A percentile compares a stretch with the other conserved stretches of the same genome.
phyloP scores from a whole-genome alignment of 2,329 filamentous ascomycete genomes.

The Cladosporium sp. region DNA sequence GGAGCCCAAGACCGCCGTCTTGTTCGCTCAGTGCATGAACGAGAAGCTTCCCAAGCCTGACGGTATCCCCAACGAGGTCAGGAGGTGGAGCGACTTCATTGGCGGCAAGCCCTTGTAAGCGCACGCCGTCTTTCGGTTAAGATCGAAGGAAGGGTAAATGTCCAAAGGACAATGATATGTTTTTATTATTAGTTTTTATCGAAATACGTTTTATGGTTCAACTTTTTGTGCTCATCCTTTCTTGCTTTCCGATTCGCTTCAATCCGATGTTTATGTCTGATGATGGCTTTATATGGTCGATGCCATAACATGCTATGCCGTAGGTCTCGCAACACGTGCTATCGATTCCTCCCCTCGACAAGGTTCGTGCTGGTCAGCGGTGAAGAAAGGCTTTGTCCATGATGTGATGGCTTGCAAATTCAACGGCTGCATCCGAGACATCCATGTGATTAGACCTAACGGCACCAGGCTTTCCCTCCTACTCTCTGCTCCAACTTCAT shows the following conservation, averaged over 20 bases:
- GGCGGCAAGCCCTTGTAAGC: constrained; percentile 71
- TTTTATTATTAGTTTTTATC: neutral
- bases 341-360: no score
- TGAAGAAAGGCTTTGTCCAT: no score
- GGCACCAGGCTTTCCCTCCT: neutral
- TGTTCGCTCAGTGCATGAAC: constrained; percentile 95
- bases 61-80: constrained; percentile 86
- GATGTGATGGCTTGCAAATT: no score
- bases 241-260: no score
- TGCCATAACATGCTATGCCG: no score
- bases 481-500: neutral
- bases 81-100: constrained; percentile 92
- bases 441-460: neutral
- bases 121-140: neutral
- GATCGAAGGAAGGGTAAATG: neutral
- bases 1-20: constrained; percentile 96
- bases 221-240: no score
- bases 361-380: no score
- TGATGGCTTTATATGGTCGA: no score
- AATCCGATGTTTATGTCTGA: no score
- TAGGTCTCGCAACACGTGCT: no score
- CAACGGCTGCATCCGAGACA: constrained; percentile 5
- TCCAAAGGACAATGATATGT: neutral
- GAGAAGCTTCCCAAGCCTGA: constrained; percentile 87
- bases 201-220: neutral